A percentile compares a stretch with the other conserved stretches of the same genome.
Conservation (phyloP, 257 asterid genomes). For the Solanum bulbocastanum region DNA sequence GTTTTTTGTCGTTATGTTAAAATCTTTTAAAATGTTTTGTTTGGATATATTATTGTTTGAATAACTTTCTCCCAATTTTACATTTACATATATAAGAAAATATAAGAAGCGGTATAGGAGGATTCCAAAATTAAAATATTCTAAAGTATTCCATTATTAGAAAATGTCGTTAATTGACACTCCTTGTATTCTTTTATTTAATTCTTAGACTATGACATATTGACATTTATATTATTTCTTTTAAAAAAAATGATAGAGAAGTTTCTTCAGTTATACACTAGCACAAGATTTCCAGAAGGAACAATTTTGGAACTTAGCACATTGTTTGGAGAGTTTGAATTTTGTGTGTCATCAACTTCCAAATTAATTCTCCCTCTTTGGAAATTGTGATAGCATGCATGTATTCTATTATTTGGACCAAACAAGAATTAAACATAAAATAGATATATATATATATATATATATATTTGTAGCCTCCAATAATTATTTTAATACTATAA, state of each 20-base stretch:
- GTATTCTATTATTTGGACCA: background rate
- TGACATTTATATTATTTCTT: background rate
- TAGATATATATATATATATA: background rate
- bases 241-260: background rate
- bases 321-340: background rate
- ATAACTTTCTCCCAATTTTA: background rate
- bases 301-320: background rate
- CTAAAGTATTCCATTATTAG: background rate
- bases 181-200: background rate
- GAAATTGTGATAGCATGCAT: background rate
- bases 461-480: background rate
- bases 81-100: background rate
- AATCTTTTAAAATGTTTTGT: background rate
- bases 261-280: background rate
- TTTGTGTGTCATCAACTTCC: background rate
- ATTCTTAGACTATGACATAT: background rate
- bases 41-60: background rate
- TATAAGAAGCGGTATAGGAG: background rate
- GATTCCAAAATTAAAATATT: background rate
- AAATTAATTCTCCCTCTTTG: background rate
- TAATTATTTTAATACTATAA: background rate
- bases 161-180: background rate
- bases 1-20: background rate
- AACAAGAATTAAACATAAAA: background rate
- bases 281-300: background rate